Evolutionary conservation across 1,284 basidiomycete genomes (phyloP).

Genomic region (Ustilago cynodontis): DNA sequence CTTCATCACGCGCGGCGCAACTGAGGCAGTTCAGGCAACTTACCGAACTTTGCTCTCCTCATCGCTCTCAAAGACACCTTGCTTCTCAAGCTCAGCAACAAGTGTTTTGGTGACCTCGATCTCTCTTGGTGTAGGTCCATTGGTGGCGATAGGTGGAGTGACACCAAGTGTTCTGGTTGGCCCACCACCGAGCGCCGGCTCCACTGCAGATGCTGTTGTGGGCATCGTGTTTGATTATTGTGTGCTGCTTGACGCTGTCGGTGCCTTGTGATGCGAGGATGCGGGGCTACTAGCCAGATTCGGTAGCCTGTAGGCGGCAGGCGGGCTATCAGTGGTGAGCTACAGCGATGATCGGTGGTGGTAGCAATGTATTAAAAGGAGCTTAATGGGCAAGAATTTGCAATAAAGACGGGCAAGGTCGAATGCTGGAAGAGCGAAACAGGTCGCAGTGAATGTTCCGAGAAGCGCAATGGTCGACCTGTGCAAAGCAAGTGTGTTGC

Average conservation of each 20-base stretch:
- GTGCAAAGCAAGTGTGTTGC: not conserved
- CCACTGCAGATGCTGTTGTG: conserved; percentile 47
- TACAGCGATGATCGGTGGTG: not conserved
- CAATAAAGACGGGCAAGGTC: not conserved
- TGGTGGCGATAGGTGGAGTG: conserved; percentile 86
- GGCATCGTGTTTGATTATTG: conserved; percentile 25
- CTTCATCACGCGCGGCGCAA: not conserved
- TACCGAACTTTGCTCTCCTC: conserved; percentile 90
- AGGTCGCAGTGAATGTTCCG: not conserved
- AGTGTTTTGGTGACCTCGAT: conserved; percentile 79
- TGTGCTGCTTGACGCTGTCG: conserved; percentile 13
- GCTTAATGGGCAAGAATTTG: not conserved
- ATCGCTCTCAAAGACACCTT: conserved; percentile 90
- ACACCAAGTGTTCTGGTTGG: conserved; percentile 70
- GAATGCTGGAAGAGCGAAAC: not conserved
- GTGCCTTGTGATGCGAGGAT: not conserved
- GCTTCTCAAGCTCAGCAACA: conserved; percentile 86
- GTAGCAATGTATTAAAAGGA: not conserved
- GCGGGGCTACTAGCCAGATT: not conserved
- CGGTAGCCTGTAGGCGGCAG: not conserved
- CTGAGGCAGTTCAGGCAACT: conserved; percentile 67
- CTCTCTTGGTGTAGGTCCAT: conserved; percentile 65
- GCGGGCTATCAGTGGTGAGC: not conserved
- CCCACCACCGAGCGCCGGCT: conserved; percentile 52
- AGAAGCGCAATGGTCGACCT: not conserved